Percentiles rank a stretch among this genome's conserved stretches.
phyloP scores from a whole-genome alignment of 2,329 filamentous ascomycete genomes.

The Teratosphaeria viscida region DNA sequence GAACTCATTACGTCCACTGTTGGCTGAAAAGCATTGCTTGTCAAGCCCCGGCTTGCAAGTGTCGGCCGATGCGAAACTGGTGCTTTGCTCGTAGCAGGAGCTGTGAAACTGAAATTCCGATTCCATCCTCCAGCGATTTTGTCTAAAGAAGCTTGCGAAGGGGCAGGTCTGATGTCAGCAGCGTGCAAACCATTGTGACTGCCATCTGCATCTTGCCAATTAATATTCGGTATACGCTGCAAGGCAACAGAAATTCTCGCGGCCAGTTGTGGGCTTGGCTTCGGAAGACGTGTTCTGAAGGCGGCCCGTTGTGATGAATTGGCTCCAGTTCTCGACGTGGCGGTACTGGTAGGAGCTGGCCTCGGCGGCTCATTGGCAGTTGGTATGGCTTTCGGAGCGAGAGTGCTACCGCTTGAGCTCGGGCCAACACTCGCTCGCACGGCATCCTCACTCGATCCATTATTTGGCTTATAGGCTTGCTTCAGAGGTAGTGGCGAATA shows the following conservation, averaged over 20 bases:
- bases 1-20: neutral
- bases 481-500: neutral
- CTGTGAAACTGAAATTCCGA: neutral
- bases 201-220: neutral
- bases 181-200: neutral
- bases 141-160: neutral
- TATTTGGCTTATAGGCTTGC: neutral
- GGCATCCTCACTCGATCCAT: neutral
- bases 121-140: neutral
- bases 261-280: neutral
- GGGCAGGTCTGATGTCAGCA: neutral
- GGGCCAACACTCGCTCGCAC: neutral
- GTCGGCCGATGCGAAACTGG: neutral
- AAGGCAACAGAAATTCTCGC: neutral
- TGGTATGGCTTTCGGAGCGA: neutral
- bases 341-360: neutral
- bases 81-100: neutral
- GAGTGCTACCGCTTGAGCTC: neutral
- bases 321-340: neutral
- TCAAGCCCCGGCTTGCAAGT: neutral
- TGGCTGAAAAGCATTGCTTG: neutral
- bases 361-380: neutral
- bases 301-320: neutral
- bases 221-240: neutral
- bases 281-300: neutral